These are phyloP conservation scores for Apiotrichum brassicae DNA, from an alignment of 1,284 basidiomycete genomes.

Conservation along the genomic window DNA sequence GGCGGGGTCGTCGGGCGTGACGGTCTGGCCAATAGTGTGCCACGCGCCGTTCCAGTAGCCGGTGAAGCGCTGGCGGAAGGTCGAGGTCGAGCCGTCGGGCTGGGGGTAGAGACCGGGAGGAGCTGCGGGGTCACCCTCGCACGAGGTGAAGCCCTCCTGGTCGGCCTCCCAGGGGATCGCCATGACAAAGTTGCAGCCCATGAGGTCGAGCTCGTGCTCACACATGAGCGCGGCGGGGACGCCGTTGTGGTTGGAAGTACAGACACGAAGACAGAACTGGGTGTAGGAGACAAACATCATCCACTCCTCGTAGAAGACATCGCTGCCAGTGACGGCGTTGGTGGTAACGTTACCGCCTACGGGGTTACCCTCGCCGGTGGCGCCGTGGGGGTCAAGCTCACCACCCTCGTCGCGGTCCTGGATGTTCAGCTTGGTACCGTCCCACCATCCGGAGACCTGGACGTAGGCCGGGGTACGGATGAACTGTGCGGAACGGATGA, in stretches of 20 bases:
- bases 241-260: constrained; percentile 36
- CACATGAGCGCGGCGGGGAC: constrained; percentile 33
- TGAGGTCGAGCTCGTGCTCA: constrained; percentile 38
- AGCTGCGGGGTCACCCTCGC: constrained; percentile 41
- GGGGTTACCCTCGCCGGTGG: constrained; percentile 48
- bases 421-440: constrained; percentile 42
- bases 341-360: constrained; percentile 51
- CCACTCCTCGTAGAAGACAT: constrained; percentile 52
- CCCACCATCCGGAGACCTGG: constrained; percentile 49
- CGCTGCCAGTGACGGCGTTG: constrained; percentile 43
- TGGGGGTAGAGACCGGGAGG: constrained; percentile 43
- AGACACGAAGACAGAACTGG: constrained; percentile 46
- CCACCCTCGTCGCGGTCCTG: constrained; percentile 49
- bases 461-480: constrained; percentile 44
- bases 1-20: constrained; percentile 31
- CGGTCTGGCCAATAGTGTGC: constrained; percentile 37
- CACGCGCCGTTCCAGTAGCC: constrained; percentile 24
- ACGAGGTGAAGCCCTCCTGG: constrained; percentile 13
- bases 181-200: constrained; percentile 22
- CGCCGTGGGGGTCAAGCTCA: constrained; percentile 48
- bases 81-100: constrained; percentile 38
- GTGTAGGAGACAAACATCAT: constrained; percentile 42
- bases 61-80: constrained; percentile 45
- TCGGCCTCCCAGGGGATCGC: too few relatives aligned
- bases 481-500: constrained; percentile 23